These are phyloP conservation scores for Cucurbita pepo DNA, from an alignment of 306 rosid species.

Conservation along the genomic window DNA sequence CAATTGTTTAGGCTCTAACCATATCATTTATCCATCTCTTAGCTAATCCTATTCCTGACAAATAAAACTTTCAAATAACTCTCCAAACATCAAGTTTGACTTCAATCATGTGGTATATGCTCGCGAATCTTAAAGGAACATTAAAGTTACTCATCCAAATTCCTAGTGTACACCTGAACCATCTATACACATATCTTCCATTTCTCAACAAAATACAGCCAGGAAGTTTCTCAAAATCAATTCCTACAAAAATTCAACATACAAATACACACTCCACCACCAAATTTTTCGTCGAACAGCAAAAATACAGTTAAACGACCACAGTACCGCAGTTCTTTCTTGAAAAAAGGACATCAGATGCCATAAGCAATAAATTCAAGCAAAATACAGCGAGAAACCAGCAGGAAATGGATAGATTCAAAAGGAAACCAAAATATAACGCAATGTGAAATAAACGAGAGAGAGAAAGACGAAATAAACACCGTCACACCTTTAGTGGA, in stretches of 20 bases:
- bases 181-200: not conserved
- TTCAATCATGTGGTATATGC: not conserved
- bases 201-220: not conserved
- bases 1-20: not conserved
- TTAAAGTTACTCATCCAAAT: not conserved
- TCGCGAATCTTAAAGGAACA: not conserved
- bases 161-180: not conserved
- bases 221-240: not conserved
- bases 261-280: not conserved
- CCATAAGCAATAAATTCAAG: not conserved
- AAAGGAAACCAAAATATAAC: no score
- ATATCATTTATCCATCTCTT: not conserved
- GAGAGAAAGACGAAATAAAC: not conserved
- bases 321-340: not conserved
- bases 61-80: not conserved
- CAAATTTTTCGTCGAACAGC: not conserved
- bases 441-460: no score
- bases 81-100: not conserved
- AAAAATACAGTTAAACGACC: not conserved
- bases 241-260: not conserved
- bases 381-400: not conserved
- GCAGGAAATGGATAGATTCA: no score
- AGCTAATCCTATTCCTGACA: not conserved
- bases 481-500: conserved; percentile 54
- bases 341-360: not conserved